Evolutionary conservation across 2,329 filamentous ascomycete species (phyloP).

Genomic region (Hortaea sp.): DNA sequence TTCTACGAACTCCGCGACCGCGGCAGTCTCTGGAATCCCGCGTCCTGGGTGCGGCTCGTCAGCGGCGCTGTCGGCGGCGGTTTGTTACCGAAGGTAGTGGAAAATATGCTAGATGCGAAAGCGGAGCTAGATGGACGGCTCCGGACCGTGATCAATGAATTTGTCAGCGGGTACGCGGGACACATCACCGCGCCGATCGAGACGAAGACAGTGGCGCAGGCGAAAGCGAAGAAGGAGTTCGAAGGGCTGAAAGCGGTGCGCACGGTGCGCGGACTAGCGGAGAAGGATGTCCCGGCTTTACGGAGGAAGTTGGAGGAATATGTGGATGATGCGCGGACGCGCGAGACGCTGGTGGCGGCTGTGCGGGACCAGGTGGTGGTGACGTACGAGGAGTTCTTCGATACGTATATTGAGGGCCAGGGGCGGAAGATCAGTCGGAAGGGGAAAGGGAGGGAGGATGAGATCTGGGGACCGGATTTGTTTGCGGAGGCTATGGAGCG

Average conservation of each 20-base stretch:
- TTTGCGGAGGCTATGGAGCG: constrained; percentile 54
- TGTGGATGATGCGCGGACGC: constrained; percentile 53
- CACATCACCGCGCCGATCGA: constrained; percentile 45
- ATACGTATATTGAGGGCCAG: constrained; percentile 36
- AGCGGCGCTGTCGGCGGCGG: constrained; percentile 32
- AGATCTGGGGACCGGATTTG: constrained; percentile 54
- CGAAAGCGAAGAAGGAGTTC: constrained; percentile 10
- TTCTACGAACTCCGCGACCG: constrained; percentile 59
- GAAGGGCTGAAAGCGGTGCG: constrained; percentile 24
- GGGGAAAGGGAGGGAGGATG: constrained; percentile 52
- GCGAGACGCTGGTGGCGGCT: constrained; percentile 56
- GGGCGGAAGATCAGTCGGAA: constrained; percentile 34
- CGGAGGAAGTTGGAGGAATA: constrained; percentile 51
- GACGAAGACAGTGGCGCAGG: constrained; percentile 10
- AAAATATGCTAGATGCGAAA: constrained; percentile 64
- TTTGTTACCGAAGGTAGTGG: constrained; percentile 55
- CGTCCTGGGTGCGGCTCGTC: constrained; percentile 50
- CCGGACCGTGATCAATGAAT: constrained; percentile 54
- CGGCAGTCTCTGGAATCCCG: constrained; percentile 56
- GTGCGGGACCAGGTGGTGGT: constrained; percentile 54
- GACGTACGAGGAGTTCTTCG: constrained; percentile 55
- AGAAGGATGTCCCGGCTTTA: constrained; percentile 48
- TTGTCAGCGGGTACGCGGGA: constrained; percentile 48
- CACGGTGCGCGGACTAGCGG: constrained; percentile 44
- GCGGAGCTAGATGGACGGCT: constrained; percentile 55